Evolutionary conservation across 208 protist species (phyloP).

Genomic region (Naegleria lovaniensis): DNA sequence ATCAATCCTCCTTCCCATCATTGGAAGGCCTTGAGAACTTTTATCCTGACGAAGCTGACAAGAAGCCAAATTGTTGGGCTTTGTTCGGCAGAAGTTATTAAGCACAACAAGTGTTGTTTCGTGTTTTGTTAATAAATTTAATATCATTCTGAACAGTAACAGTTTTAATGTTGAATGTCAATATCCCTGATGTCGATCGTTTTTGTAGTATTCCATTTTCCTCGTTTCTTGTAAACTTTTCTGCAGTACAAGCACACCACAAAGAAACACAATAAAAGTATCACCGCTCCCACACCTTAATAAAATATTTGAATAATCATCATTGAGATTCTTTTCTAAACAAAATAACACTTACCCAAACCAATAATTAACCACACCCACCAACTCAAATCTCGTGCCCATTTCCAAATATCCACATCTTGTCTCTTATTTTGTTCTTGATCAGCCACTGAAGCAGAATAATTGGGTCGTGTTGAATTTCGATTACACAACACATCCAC

Average conservation of each 20-base stretch:
- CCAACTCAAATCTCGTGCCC: background rate
- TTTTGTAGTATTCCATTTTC: background rate
- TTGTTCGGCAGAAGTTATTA: slow-evolving; percentile 31
- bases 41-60: slow-evolving; percentile 10
- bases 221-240: background rate
- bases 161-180: background rate
- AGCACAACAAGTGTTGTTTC: background rate
- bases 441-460: background rate
- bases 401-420: background rate
- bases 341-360: background rate
- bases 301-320: too few relatives aligned
- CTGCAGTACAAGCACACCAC: background rate
- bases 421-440: background rate
- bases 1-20: slow-evolving; percentile 66
- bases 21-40: slow-evolving; percentile 68
- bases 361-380: background rate
- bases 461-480: background rate
- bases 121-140: too few relatives aligned
- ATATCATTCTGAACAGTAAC: too few relatives aligned
- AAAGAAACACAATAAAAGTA: background rate
- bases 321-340: too few relatives aligned
- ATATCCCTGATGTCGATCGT: background rate
- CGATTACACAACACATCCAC: background rate
- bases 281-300: background rate
- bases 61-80: background rate